Base-by-base conservation (phyloP, 768 basidiomycete species). In the Strobilomyces echinocephalus region DNA sequence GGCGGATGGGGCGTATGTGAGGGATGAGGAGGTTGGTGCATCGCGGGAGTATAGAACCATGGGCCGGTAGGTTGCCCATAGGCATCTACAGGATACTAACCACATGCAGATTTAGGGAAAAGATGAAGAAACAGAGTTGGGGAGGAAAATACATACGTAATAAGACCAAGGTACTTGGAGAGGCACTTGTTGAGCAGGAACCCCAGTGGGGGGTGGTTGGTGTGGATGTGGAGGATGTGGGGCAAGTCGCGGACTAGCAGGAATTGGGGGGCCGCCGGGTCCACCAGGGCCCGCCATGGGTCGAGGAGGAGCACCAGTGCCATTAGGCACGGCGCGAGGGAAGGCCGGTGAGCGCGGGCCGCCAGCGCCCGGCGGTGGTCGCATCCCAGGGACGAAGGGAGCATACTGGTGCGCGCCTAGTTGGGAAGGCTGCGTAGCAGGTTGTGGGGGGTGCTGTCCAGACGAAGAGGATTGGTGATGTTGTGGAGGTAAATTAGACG, bases 291-390 rank as follows among this genome's bases (percentile, higher is more conserved):
- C 71, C 44, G 66, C 61, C 58, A 78, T 76, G 21, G 83, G 76
- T 46, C 84, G 78, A 48, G 79, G 74, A 31, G 59, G 69, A 26
- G 60, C 57, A 49, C 75, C 77, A 62, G 64, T 72, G 40, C 86
- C 85, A 62, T 88, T 89, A 5, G 80, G 73, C 69, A 84, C 76
- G 45, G 78, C 74, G 30, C 87, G 81, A 34, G 77, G 60, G 68
- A 82, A 87, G 31, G 78, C 78, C 40, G 87, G 87, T 66, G 88
- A 88, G 46, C 85, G 78, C 39, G 87, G 84, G 24, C 75, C 77
- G 51, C 74, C 74, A 68, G 74, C 72, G 47, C 78, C 75, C 54
- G 66, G 71, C 53, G 72, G 76, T 47, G 68, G 74, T 60, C 79
- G 77, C 61, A 78, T 73, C 49, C 67, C 68, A 16, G 82, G 79